Evolutionary conservation across 2,329 filamentous ascomycete species (phyloP), one percentile per base, ranked within the genome.

Genomic region (Lecanicillium sp.): DNA sequence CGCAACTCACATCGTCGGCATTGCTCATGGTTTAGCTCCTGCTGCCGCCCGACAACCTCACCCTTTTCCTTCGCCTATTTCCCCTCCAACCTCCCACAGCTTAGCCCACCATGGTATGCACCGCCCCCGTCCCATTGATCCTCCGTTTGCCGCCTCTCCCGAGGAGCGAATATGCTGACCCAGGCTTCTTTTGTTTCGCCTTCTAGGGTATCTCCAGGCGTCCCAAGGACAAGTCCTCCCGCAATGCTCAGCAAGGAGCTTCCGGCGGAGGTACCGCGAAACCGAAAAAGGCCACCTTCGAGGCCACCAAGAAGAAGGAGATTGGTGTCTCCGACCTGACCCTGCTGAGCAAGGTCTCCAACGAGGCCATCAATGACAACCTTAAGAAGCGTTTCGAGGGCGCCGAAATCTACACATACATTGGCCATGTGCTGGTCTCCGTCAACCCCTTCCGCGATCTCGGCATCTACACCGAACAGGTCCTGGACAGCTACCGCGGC

Each of bases 351-450:
- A 97, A 97, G 65, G 94, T 98, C 49, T 95, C 89, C 49, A 97
- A 98, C 64, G 92, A 98, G 64, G 89, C 90, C 45, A 98, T 98
- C 72, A 98, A 98, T 68, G 92, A 97, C 42, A 98, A 98, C 62
- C 62, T 98, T 62, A 95, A 96, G 74, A 94, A 97, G 71, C 81
- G 92, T 46, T 98, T 98, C 64, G 87, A 97, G 60, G 89, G 90
- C 72, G 83, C 76, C 62, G 90, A 98, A 67, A 98, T 98, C 61
- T 98, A 98, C 70, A 98, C 92, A 57, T 98, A 98, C 65, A 98
- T 98, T 61, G 92, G 92, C 68, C 90, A 97, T 83, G 92, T 98
- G 64, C 66, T 98, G 74, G 92, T 98, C 52, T 97, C 92, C 29
- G 92, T 98, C 62, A 98, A 98, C 64, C 92, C 92, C 27, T 98